phyloP scores from a whole-genome alignment of 2,329 filamentous ascomycete species.

The Tolypocladium paradoxum region DNA sequence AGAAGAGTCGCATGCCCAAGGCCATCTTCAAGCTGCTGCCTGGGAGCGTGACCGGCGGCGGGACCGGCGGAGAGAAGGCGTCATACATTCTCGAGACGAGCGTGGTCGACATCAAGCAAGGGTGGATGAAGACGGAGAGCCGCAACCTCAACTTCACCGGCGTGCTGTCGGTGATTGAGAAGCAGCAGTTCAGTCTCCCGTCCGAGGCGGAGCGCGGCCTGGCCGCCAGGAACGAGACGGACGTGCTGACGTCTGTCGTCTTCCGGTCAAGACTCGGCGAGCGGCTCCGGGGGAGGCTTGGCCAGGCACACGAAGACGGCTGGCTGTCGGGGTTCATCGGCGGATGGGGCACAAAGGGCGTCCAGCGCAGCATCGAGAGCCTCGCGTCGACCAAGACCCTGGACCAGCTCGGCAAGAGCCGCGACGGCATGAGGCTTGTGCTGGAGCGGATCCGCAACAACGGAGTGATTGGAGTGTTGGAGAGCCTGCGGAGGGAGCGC shows the following conservation, averaged over 20 bases:
- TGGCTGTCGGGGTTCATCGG: conserved; percentile 43
- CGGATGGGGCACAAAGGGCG: conserved; percentile 56
- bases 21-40: conserved; percentile 69
- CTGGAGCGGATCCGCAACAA: conserved; percentile 56
- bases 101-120: conserved; percentile 66
- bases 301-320: conserved; percentile 32
- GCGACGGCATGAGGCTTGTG: conserved; percentile 74
- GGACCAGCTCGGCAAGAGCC: conserved; percentile 68
- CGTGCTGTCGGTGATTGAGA: conserved; percentile 67
- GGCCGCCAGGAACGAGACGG: conserved; percentile 35
- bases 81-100: conserved; percentile 74
- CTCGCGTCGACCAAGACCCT: conserved; percentile 69
- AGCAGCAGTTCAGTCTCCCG: conserved; percentile 53
- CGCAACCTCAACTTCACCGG: conserved; percentile 75
- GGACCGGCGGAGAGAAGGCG: conserved; percentile 50
- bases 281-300: conserved; percentile 46
- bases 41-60: conserved; percentile 54
- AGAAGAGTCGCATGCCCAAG: conserved; percentile 66
- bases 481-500: conserved; percentile 38
- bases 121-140: conserved; percentile 75
- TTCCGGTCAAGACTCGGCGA: conserved; percentile 65
- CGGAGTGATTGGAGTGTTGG: conserved; percentile 46
- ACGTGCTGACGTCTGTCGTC: conserved; percentile 63
- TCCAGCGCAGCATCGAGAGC: conserved; percentile 69
- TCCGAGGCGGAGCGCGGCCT: conserved; percentile 13